Evolutionary conservation across 2,329 filamentous ascomycete genomes (phyloP).

Genomic region (Amesomyces nigricolor): DNA sequence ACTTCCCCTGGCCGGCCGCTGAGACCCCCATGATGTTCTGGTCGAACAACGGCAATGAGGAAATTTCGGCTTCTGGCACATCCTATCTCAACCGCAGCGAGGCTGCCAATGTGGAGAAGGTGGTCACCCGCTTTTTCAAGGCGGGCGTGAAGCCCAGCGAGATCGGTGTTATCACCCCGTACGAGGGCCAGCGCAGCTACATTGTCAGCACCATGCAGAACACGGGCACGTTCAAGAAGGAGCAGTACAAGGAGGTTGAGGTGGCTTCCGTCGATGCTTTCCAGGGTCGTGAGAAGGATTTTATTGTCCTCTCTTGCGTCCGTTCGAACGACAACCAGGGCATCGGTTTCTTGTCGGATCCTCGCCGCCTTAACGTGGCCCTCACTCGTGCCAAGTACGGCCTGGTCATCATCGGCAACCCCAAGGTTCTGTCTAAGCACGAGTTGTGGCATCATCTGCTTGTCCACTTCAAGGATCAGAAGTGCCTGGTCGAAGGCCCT

Average conservation of each 20-base stretch:
- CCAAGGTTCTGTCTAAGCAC: slow-evolving; percentile 95
- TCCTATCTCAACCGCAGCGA: slow-evolving; percentile 98
- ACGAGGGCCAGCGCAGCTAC: slow-evolving; percentile 96
- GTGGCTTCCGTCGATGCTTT: slow-evolving; percentile 98
- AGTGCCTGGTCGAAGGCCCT: slow-evolving; percentile 92
- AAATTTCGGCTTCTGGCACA: slow-evolving; percentile 95
- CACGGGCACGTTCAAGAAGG: slow-evolving; percentile 95
- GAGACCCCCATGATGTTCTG: slow-evolving; percentile 99
- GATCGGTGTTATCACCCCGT: slow-evolving; percentile 97
- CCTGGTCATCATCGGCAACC: slow-evolving; percentile 92
- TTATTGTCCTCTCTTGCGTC: slow-evolving; percentile 95
- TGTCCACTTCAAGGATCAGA: slow-evolving; percentile 92
- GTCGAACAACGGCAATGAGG: slow-evolving; percentile 95
- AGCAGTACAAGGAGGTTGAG: slow-evolving; percentile 97
- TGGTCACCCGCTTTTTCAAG: slow-evolving; percentile 97
- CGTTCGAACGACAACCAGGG: slow-evolving; percentile 98
- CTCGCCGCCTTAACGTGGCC: slow-evolving; percentile 93
- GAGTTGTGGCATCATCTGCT: slow-evolving; percentile 95
- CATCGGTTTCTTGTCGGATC: slow-evolving; percentile 97
- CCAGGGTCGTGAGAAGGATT: slow-evolving; percentile 98
- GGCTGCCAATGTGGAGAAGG: slow-evolving; percentile 95
- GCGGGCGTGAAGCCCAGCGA: slow-evolving; percentile 89
- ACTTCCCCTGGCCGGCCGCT: slow-evolving; percentile 93
- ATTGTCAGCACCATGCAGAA: slow-evolving; percentile 99
- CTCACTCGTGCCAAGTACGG: slow-evolving; percentile 96